Base-by-base conservation (phyloP, 148 eudicot genomes). In the Amaranthus cruentus region DNA sequence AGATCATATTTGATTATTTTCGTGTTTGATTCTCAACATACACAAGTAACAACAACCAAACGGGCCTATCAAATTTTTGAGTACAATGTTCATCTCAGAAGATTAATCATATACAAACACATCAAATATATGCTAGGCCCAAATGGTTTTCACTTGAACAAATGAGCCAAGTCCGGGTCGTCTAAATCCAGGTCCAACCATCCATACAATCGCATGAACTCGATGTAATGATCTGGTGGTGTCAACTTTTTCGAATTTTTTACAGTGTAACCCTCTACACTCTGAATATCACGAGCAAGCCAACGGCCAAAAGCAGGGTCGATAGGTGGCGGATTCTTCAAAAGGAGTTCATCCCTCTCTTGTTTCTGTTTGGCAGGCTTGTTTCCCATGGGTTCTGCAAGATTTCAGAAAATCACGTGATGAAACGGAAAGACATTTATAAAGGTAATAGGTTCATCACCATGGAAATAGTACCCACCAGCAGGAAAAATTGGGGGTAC, bases 81-180 rank as follows among this genome's bases (percentile, higher is more conserved):
- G 38, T 28, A 28, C 38, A 28, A 28, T 28, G 38, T 28, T 28
- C 38, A 28, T 28, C 38, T 28, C 38, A 28, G 38, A 28, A 0
- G 69, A 47, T 47, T 11, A 10, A 65, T 9, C 56, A 67, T 50
- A 67, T 67, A 50, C 70, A 67, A 10, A 28, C 38, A 28, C 38
- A 28, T 28, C 38, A 28, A 28, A 28, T 28, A 28, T 28, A 28
- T 28, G 38, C 38, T 28, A 11, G 44, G 7, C 13, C 47, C 2
- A 38, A 1, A 38, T 13, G 6, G 11, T 44, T 56, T 55, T 76
- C 83, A 87, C 82, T 88, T 90, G 82, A 90, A 80, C 73, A 93
- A 75, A 82, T 78, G 93, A 14, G 88, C 91, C 54, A 93, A 82
- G 58, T 88, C 98, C 15, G 98, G 98, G 72, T 90, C 98, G 73